Evolutionary conservation across 306 rosid species (phyloP).

Genomic region (Senna tora): DNA sequence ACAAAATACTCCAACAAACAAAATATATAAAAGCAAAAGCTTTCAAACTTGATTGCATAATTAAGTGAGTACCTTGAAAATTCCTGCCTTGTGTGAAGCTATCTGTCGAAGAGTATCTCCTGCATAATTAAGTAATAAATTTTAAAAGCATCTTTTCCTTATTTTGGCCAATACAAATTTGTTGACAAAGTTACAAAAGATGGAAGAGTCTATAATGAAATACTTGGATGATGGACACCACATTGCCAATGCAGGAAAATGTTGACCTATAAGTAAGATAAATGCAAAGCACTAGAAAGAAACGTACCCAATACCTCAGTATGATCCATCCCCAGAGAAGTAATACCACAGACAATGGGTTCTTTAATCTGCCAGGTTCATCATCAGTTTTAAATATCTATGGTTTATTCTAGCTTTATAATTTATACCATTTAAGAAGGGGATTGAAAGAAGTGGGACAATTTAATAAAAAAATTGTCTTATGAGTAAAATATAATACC

Average conservation of each 20-base stretch:
- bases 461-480: conserved; percentile 13
- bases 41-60: conserved; percentile 35
- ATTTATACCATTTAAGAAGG: background rate
- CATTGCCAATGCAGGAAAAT: conserved; percentile 15
- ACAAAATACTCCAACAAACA: conserved; percentile 34
- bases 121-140: conserved; percentile 37
- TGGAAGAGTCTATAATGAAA: conserved; percentile 6
- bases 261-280: conserved; percentile 23
- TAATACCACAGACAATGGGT: conserved; percentile 79
- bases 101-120: conserved; percentile 68
- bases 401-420: conserved; percentile 6
- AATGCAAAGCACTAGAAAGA: conserved; percentile 35
- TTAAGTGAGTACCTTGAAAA: conserved; percentile 62
- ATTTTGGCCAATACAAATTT: conserved; percentile 15
- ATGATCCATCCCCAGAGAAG: conserved; percentile 84
- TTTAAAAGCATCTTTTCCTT: conserved; percentile 2
- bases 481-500: conserved; percentile 46
- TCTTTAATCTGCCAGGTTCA: conserved; percentile 57
- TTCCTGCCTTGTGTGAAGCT: conserved; percentile 83
- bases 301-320: conserved; percentile 62
- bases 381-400: conserved; percentile 33
- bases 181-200: conserved; percentile 16
- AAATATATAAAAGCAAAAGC: conserved; percentile 25
- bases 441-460: conserved; percentile 13
- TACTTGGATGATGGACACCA: conserved; percentile 25